Evolutionary conservation across 805 yeast genomes (phyloP).

Genomic region (Yamadazyma olivae): DNA sequence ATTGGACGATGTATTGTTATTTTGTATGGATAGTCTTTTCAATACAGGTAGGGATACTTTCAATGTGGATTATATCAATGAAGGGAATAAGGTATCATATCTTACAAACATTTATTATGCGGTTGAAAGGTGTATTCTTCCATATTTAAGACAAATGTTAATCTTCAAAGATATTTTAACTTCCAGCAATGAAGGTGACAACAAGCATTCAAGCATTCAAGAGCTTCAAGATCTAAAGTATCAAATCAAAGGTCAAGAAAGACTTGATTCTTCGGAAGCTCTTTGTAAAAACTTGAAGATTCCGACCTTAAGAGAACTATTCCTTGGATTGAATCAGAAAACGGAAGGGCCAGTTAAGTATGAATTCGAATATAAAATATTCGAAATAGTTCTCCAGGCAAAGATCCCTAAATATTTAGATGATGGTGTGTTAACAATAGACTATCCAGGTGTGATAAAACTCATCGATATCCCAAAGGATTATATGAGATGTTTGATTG

Average conservation of each 20-base stretch:
- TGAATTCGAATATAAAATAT: slow-evolving; percentile 19
- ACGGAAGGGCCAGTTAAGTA: not conserved
- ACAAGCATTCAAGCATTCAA: slow-evolving; percentile 14
- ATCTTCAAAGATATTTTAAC: slow-evolving; percentile 34
- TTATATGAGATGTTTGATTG: slow-evolving; percentile 24
- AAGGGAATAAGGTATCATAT: slow-evolving; percentile 3
- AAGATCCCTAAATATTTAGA: slow-evolving; percentile 24
- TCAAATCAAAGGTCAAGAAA: slow-evolving; percentile 13
- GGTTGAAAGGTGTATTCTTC: slow-evolving; percentile 22
- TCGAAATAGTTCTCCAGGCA: slow-evolving; percentile 20
- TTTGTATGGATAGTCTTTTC: slow-evolving; percentile 3
- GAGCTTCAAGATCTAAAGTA: slow-evolving; percentile 17
- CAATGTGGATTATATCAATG: slow-evolving; percentile 3
- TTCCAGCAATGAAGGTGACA: slow-evolving; percentile 24
- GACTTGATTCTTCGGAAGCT: slow-evolving; percentile 18
- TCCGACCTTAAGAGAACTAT: slow-evolving; percentile 21
- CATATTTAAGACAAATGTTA: slow-evolving; percentile 33
- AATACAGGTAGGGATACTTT: slow-evolving; percentile 7
- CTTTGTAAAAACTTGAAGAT: slow-evolving; percentile 23
- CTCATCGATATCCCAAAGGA: slow-evolving; percentile 51
- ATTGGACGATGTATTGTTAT: slow-evolving; percentile 2
- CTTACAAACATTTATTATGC: slow-evolving; percentile 13
- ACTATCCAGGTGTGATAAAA: slow-evolving; percentile 54
- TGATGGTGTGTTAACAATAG: slow-evolving; percentile 27
- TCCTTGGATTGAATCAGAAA: slow-evolving; percentile 1